Base-by-base conservation (phyloP, 2,329 filamentous ascomycete species). In the Xylariaceae sp. region DNA sequence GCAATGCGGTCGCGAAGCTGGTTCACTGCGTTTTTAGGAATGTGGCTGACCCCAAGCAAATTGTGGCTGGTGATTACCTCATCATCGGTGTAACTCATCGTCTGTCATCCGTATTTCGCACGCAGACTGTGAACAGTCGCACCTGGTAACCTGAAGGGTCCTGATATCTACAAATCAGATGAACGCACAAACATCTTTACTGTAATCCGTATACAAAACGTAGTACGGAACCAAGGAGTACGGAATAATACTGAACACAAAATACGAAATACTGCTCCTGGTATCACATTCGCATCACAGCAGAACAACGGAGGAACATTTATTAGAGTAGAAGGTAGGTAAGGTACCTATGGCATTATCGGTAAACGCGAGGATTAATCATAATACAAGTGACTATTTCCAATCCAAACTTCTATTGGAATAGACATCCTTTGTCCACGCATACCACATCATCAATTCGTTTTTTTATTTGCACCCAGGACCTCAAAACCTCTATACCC, bases 371-470 rank as follows among this genome's bases (percentile, higher is more conserved):
- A 57, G 45, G 53, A 58, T 62, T 62, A 57, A 56, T 65, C 65
- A 67, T 68, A 64, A 64, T 68, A 65, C 55, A 64, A 51, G 64
- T 60, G 51, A 64, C 35, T 57, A 49, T 60, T 61, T 60, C 66
- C 61, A 62, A 66, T 60, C 62, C 63, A 56, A 62, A 66, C 59
- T 61, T 67, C 64, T 67, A 68, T 67, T 59, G 56, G 65, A 65
- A 66, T 63, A 55, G 13, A 59, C 18, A 42, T 58, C 59, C 53
- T 57, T 64, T 59, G 47, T 59, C 54, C 51, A 62, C 64, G 62
- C 63, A 54, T 58, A 59, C 55, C 56, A 57, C 47, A 37, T 57
- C 59, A 59, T 62, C 18, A 57, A 39, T 60, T 58, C 54, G 35
- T 30, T n/a, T 35, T 51, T 55, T 64, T 60, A 58, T 58, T 51